Base-by-base conservation (phyloP, 768 basidiomycete genomes). In the Leccinum variicolor region DNA sequence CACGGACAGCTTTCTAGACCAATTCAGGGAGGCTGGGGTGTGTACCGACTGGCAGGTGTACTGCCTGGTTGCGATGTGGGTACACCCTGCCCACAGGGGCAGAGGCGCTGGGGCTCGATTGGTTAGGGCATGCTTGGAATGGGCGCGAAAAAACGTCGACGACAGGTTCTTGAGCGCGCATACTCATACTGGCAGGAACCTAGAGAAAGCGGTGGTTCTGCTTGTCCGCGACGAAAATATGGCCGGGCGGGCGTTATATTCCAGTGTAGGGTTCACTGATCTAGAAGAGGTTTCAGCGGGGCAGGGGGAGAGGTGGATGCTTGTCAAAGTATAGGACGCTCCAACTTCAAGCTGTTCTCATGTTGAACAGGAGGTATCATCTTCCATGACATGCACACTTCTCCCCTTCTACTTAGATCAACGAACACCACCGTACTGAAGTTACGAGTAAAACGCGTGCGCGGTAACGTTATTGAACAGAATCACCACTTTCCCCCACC, bases 311-410 rank as follows among this genome's bases (percentile, higher is more conserved):
- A 52, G n/a, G n/a, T 69, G 59, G 58, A 71, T 69, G 69, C 48
- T 29, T 17, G 13, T 45, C 15, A 69, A 52, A 76, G 77, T 58
- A 73, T 70, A 67, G 81, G 36, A 45, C 9, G n/a, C 11, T 19
- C 10, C 19, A 21, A 33, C 13, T 33, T 33, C 14, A 33, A 13
- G 33, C 4, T 6, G 29, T 31, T 31, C 29, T 31, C 29, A 11
- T 31, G 29, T 11, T 31, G 29, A 31, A 11, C 29, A 11, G 29
- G 8, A 26, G 26, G 26, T 26, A 26, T 26, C 25, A 25, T 4
- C 2, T 25, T n/a, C n/a, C n/a, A n/a, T n/a, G n/a, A n/a, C n/a
- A n/a, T n/a, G n/a, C n/a, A n/a, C n/a, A 29, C 10, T 29, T 29
- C 29, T 29, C 29, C 29, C 25, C 25, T 5, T 25, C n/a, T n/a